phyloP scores from a whole-genome alignment of 1,284 basidiomycete species.

The Apiotrichum mycotoxinovorans region DNA sequence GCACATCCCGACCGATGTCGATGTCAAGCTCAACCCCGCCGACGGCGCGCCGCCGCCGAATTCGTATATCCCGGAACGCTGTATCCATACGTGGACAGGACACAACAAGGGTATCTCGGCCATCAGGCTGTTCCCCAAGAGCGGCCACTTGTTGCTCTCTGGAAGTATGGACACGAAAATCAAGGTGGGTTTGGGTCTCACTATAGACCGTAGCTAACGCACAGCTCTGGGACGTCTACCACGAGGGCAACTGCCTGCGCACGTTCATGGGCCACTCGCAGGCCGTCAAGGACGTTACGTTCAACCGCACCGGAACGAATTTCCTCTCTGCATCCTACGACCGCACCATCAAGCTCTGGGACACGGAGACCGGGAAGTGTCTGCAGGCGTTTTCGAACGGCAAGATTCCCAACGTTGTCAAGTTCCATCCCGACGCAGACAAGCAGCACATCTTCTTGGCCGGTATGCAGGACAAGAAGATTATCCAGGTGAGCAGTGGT shows the following conservation, averaged over 20 bases:
- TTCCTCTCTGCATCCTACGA: constrained; percentile 96
- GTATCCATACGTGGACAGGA: constrained; percentile 96
- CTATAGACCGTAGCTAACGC: constrained; percentile 40
- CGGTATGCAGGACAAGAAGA: constrained; percentile 99
- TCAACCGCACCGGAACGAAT: constrained; percentile 83
- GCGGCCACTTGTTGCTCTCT: constrained; percentile 87
- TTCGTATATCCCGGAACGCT: constrained; percentile 88
- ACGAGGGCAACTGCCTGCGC: constrained; percentile 90
- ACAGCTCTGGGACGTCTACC: constrained; percentile 94
- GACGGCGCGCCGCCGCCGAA: constrained; percentile 81
- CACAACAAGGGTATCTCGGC: constrained; percentile 96
- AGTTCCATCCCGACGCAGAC: constrained; percentile 92
- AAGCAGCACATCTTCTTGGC: constrained; percentile 96
- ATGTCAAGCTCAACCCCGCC: constrained; percentile 61
- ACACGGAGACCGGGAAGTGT: constrained; percentile 94
- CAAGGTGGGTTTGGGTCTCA: constrained; percentile 55
- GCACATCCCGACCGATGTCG: constrained; percentile 70
- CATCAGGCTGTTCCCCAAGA: constrained; percentile 84
- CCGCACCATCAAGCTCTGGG: constrained; percentile 97
- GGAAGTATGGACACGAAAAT: constrained; percentile 98
- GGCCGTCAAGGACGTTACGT: constrained; percentile 92
- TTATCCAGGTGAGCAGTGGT: constrained; percentile 62
- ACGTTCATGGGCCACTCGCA: constrained; percentile 97
- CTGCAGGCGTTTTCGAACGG: constrained; percentile 93
- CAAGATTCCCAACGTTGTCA: constrained; percentile 91